phyloP scores from a whole-genome alignment of 176 grass and related monocot genomes.

The Oryza australiensis region DNA sequence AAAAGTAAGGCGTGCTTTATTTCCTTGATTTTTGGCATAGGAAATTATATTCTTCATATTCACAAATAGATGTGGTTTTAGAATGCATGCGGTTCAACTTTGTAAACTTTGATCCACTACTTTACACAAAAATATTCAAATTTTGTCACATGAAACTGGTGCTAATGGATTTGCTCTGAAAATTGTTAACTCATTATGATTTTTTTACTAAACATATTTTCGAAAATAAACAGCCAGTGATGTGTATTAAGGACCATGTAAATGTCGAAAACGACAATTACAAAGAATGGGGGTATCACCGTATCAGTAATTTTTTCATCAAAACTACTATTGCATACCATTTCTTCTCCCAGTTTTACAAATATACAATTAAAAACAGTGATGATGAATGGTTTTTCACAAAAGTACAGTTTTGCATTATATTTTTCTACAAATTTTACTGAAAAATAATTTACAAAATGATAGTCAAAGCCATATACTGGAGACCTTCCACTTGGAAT shows the following conservation, averaged over 20 bases:
- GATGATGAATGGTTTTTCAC: background rate
- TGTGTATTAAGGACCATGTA: background rate
- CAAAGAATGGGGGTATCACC: no score
- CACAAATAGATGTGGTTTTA: background rate
- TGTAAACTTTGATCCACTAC: background rate
- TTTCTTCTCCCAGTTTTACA: no score
- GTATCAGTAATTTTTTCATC: no score
- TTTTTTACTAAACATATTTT: background rate
- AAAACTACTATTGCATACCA: no score
- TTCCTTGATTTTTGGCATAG: background rate
- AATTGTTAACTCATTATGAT: background rate
- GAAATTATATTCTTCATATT: background rate
- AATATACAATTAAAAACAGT: no score
- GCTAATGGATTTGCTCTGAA: background rate
- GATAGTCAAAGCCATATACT: background rate
- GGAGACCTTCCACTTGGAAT: background rate
- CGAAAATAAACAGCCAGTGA: background rate
- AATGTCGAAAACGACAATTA: no score
- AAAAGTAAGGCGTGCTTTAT: background rate
- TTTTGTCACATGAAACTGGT: background rate
- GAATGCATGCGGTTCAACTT: background rate
- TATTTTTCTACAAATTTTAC: background rate
- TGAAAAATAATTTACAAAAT: background rate
- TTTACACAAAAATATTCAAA: background rate
- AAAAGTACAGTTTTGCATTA: constrained; percentile 3